Evolutionary conservation across 805 yeast species (phyloP).

Genomic region (Yamadazyma phyllophila): DNA sequence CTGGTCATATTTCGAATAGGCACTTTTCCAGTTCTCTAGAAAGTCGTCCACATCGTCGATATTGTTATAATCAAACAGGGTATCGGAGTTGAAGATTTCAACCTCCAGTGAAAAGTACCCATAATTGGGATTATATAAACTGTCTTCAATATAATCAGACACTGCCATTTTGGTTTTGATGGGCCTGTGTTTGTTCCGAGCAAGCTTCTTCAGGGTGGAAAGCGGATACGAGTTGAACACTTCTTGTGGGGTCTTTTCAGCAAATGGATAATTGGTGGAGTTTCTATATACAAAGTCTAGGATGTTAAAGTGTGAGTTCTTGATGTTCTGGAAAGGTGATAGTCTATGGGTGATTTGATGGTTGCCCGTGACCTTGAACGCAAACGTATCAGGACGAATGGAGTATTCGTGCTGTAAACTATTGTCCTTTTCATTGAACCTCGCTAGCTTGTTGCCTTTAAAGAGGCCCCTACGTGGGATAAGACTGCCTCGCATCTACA

Average conservation of each 20-base stretch:
- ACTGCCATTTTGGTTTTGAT: slow-evolving; percentile 64
- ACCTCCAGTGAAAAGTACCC: slow-evolving; percentile 82
- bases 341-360: slow-evolving; percentile 7
- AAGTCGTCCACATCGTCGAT: slow-evolving; percentile 67
- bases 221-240: slow-evolving; percentile 36
- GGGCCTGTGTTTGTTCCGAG: slow-evolving; percentile 49
- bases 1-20: slow-evolving; percentile 53
- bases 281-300: slow-evolving; percentile 36
- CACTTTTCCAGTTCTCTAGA: slow-evolving; percentile 61
- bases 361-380: slow-evolving; percentile 35
- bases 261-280: slow-evolving; percentile 43
- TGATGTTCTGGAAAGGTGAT: slow-evolving; percentile 13
- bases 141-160: slow-evolving; percentile 80
- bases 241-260: slow-evolving; percentile 35
- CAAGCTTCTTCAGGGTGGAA: slow-evolving; percentile 31
- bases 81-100: slow-evolving; percentile 66
- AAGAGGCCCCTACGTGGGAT: slow-evolving; percentile 7
- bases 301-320: slow-evolving; percentile 20
- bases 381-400: slow-evolving; percentile 44
- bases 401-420: slow-evolving; percentile 41
- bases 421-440: slow-evolving; percentile 12
- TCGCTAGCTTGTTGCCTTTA: slow-evolving; percentile 12
- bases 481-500: background rate
- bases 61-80: slow-evolving; percentile 60
- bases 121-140: slow-evolving; percentile 74